A percentile compares a stretch with the other conserved stretches of the same genome.
phyloP scores from a whole-genome alignment of 768 basidiomycete species.

The Podaxis sp. region DNA sequence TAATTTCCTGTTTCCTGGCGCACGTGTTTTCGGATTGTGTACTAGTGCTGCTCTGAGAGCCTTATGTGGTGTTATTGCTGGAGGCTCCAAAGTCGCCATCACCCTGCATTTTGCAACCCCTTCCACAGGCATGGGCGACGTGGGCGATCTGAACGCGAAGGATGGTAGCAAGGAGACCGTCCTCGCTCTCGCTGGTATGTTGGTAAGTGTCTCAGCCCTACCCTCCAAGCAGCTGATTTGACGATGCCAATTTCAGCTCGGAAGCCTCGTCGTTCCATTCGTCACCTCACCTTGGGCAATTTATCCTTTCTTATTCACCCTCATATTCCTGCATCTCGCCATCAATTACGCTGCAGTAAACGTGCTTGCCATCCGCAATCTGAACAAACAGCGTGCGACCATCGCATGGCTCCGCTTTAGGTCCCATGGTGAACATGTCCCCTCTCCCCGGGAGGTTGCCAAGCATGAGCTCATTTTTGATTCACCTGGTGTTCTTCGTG shows the following conservation, averaged over 20 bases:
- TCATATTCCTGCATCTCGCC: conserved; percentile 53
- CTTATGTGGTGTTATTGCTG: conserved; percentile 62
- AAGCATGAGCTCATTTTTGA: conserved; percentile 27
- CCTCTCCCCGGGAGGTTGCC: conserved; percentile 12
- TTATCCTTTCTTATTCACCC: conserved; percentile 48
- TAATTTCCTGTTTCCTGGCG: conserved; percentile 35
- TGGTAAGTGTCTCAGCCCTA: conserved; percentile 40
- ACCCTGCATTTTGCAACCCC: conserved; percentile 65
- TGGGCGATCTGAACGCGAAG: conserved; percentile 73
- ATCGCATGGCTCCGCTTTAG: conserved; percentile 50
- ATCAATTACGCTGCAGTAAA: conserved; percentile 64
- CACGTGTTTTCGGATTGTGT: conserved; percentile 53
- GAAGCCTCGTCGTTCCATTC: conserved; percentile 57
- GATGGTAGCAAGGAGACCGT: conserved; percentile 74
- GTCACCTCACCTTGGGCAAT: conserved; percentile 48
- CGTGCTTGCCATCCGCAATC: conserved; percentile 52
- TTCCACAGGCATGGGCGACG: conserved; percentile 50
- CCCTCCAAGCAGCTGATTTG: neutral
- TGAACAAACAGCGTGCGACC: conserved; percentile 59
- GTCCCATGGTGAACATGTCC: neutral
- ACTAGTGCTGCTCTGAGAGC: conserved; percentile 58
- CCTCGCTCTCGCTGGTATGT: conserved; percentile 63
- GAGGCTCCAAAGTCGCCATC: conserved; percentile 70
- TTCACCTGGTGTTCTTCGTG: conserved; percentile 36
- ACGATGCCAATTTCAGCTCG: conserved; percentile 42